phyloP scores from a whole-genome alignment of 495 filamentous ascomycete species.

The Tuber umbilicatum region DNA sequence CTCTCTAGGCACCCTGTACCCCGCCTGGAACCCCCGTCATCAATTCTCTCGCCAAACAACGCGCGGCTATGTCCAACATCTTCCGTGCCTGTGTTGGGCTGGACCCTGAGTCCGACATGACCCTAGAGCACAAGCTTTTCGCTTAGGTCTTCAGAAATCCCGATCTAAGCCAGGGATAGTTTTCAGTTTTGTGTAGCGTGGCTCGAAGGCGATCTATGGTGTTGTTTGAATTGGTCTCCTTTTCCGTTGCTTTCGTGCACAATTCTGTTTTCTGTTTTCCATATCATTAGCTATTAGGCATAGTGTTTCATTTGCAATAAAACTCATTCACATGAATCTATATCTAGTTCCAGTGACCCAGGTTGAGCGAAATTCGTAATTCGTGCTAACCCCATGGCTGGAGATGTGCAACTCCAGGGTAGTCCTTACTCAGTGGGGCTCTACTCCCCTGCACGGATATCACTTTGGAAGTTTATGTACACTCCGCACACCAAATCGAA shows the following conservation, averaged over 20 bases:
- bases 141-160: slow-evolving; percentile 26
- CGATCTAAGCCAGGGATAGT: neutral
- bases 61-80: slow-evolving; percentile 90
- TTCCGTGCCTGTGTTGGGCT: slow-evolving; percentile 97
- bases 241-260: neutral
- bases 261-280: neutral
- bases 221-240: neutral
- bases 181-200: neutral
- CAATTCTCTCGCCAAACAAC: slow-evolving; percentile 95
- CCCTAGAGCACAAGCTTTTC: slow-evolving; percentile 97
- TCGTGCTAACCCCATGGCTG: neutral
- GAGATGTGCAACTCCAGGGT: neutral
- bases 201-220: neutral
- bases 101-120: slow-evolving; percentile 98
- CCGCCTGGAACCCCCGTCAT: slow-evolving; percentile 93
- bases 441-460: neutral
- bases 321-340: neutral
- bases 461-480: neutral
- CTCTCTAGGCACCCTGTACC: slow-evolving; percentile 69
- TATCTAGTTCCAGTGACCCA: neutral
- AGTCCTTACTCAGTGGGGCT: neutral
- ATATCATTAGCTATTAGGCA: neutral
- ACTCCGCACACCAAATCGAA: neutral
- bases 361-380: neutral
- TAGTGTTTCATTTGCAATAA: neutral